Evolutionary conservation across 352 stramenopile species (phyloP), one percentile per base, ranked within the genome.

Genomic region (Globisporangium iwayamae): DNA sequence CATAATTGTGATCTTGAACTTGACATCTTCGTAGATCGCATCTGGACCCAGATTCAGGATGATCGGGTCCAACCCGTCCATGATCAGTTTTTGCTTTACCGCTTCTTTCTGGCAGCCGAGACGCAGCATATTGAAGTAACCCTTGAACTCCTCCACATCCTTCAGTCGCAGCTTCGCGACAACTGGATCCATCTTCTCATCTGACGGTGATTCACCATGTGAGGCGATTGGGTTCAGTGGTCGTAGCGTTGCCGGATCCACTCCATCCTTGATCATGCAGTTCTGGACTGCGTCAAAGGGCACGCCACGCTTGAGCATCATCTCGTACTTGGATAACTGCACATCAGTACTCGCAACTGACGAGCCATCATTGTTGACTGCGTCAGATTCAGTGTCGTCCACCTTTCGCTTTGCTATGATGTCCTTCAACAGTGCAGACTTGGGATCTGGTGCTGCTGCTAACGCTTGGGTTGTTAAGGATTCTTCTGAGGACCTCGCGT

Each of bases 41-140:
- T 91, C 75, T 0, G 83, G 72, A 0, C 80, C 81, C 13, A 91
- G 61, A 3, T 91, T 74, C 3, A 93, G 25, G 46, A 94, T 80
- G 13, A 78, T 68, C 18, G 85, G 78, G 60, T 93, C 85, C 13
- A 89, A n/a, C 22, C 92, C 96, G 69, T 98, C 94, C 78, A 93
- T 92, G 25, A 78, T 63, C 65, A 98, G 74, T 52, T 98, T 98
- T 60, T 98, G 89, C 46, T 87, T 85, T 2, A 98, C 90, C 6
- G 94, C 93, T 58, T 91, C 87, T 59, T 87, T 87, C 3, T 84
- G 91, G 11, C 96, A 85, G 22, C 96, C 95, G 62, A 98, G 81
- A 46, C 95, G 87, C 16, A 98, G 67, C 95, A 99, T 98, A 61
- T 85, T 89, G 71, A 98, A 98, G 64, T 98, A 98, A 47, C 81